Conservation (phyloP, 768 basidiomycete species). For the Boletus subcaerulescens region DNA sequence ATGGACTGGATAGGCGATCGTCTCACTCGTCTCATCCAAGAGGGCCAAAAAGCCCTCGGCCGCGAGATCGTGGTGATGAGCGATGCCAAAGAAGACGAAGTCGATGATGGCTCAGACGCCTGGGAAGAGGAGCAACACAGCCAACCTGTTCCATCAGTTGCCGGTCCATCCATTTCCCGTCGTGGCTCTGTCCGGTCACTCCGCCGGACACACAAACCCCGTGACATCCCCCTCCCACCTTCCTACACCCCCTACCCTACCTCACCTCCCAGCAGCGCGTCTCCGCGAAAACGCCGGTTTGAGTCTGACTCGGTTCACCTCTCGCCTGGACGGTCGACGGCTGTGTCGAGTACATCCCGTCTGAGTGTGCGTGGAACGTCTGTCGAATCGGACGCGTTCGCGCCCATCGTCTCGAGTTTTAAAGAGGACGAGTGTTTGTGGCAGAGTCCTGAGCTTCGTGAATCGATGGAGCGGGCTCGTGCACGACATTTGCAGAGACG, state of each 20-base stretch:
- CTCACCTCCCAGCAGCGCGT: constrained; percentile 30
- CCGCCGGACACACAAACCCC: constrained; percentile 21
- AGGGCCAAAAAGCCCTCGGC: constrained; percentile 74
- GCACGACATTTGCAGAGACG: constrained; percentile 29
- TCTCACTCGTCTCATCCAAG: constrained; percentile 66
- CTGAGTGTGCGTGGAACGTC: constrained; percentile 30
- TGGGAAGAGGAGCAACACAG: constrained; percentile 67
- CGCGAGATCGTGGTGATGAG: constrained; percentile 79
- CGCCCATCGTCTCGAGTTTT: constrained; percentile 22
- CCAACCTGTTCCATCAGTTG: background rate
- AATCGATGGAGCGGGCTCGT: constrained; percentile 70
- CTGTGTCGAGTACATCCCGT: constrained; percentile 16
- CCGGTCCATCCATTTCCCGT: constrained; percentile 24
- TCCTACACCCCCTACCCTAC: constrained; percentile 27
- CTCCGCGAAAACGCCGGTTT: constrained; percentile 36
- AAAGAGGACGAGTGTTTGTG: constrained; percentile 50
- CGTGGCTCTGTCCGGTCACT: constrained; percentile 27
- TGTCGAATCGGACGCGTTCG: constrained; percentile 32
- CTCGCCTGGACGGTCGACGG: constrained; percentile 22
- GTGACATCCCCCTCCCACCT: constrained; percentile 26
- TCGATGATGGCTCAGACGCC: constrained; percentile 68
- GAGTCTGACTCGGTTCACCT: constrained; percentile 20
- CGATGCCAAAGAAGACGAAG: constrained; percentile 69
- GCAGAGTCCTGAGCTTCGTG: constrained; percentile 64
- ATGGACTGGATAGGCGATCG: constrained; percentile 22